Evolutionary conservation across 2,329 filamentous ascomycete species (phyloP).

Genomic region (Cadophora gregata): DNA sequence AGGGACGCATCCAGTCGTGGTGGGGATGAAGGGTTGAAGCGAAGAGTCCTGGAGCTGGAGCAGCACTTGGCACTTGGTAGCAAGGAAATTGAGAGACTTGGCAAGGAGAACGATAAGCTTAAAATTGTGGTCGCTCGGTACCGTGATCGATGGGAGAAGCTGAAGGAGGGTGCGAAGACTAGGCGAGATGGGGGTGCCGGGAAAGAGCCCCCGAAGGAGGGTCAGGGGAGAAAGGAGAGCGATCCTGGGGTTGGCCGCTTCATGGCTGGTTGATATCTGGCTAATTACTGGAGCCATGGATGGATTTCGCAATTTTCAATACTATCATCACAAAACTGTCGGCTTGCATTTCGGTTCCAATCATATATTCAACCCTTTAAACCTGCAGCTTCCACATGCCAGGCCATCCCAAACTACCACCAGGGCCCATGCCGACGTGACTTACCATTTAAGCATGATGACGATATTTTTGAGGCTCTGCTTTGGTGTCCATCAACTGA

Average conservation of each 20-base stretch:
- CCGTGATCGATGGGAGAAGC: conserved; percentile 69
- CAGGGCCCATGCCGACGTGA: conserved; percentile 2
- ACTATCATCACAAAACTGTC: not conserved
- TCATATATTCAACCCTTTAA: not conserved
- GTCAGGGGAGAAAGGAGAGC: conserved; percentile 24
- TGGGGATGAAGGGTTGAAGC: conserved; percentile 52
- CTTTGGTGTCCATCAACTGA: not conserved
- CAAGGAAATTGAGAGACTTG: conserved; percentile 68
- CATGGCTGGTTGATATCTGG: conserved; percentile 20
- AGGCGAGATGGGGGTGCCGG: conserved; percentile 41
- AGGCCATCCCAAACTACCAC: no score
- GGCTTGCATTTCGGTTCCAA: not conserved
- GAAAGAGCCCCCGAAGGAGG: conserved; percentile 28
- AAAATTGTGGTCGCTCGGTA: conserved; percentile 60
- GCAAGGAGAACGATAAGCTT: conserved; percentile 65
- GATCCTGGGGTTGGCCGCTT: conserved; percentile 17
- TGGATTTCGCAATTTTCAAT: not conserved
- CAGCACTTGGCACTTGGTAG: conserved; percentile 64
- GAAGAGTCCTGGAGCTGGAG: conserved; percentile 68
- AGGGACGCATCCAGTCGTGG: conserved; percentile 37
- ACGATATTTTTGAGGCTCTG: not conserved
- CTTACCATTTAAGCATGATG: not conserved
- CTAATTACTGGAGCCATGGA: not conserved
- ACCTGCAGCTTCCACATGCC: no score
- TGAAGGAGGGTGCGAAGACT: conserved; percentile 67